Evolutionary conservation across 169 alveolate species (phyloP), one percentile per base, ranked within the genome.

Genomic region (Theileria parva): DNA sequence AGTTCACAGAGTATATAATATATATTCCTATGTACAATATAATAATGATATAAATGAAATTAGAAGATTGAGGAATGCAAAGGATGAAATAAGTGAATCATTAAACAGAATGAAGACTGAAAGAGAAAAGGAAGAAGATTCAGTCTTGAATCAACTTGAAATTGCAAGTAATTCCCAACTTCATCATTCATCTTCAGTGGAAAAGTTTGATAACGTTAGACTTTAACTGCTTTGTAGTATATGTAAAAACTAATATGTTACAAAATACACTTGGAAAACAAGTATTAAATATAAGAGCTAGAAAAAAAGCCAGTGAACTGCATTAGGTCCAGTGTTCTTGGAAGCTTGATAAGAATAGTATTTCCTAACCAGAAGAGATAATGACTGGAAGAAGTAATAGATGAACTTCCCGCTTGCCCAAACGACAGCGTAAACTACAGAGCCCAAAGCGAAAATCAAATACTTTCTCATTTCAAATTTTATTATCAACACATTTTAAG

Each of bases 81-180:
- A 74, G 55, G 68, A 48, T 23, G 53, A 19, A 4, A 27, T 81
- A 4, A 12, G 28, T 8, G 37, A 25, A 39, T 76, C 59, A 21
- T 11, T 81, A 23, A 21, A 53, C 28, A 65, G 51, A 30, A 81
- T 81, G 77, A 66, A 48, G 32, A 61, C 59, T 11, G 15, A 76
- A 32, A 68, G 88, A 30, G 88, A 81, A 27, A 84, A 71, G 27
- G 57, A 70, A 21, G 88, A 81, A 61, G 88, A 81, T 53, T 74
- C 44, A 60, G 79, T 81, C 19, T 66, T 81, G 57, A 77, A 68
- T 21, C 74, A 30, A 2, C 60, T 81, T 23, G 88, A 81, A 74
- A 8, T 30, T 12, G 71, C 77, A 39, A 81, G 88, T 81, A 48
- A 57, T 77, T 4, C 12, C 65, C 15, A 15, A 2, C 17, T 2